phyloP scores from a whole-genome alignment of 257 asterid species.

The Solanum tarijense region DNA sequence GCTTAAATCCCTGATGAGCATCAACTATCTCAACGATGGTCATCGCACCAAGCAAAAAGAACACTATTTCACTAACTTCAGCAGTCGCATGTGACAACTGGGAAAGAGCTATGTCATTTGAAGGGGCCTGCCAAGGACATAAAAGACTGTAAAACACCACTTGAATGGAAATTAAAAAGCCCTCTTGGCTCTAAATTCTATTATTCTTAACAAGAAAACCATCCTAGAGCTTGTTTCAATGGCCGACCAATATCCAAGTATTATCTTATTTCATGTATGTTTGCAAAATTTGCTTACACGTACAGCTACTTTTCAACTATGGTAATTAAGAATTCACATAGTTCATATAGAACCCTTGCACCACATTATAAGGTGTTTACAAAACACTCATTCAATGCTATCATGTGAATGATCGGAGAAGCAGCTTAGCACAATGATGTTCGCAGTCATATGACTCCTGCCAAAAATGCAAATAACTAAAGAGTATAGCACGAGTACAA shows the following conservation, averaged over 20 bases:
- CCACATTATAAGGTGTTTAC: background rate
- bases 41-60: conserved; percentile 96
- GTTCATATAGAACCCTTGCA: background rate
- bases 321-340: background rate
- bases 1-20: conserved; percentile 98
- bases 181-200: background rate
- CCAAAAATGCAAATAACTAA: background rate
- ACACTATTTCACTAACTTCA: conserved; percentile 93
- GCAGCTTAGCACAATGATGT: background rate
- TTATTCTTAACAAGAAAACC: background rate
- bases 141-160: background rate
- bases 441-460: background rate
- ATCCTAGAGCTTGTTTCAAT: background rate
- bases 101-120: conserved; percentile 79
- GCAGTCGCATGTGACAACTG: conserved; percentile 93
- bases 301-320: background rate
- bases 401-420: background rate
- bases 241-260: background rate
- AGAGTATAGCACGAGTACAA: background rate
- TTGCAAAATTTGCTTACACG: background rate
- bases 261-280: background rate
- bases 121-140: conserved; percentile 72
- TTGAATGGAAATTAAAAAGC: background rate
- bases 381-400: background rate
- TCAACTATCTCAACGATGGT: conserved; percentile 95